Percentiles rank a stretch among this genome's conserved stretches.
These are phyloP conservation scores for Phascolomyces articulosus DNA, from an alignment of 371 early-diverging fungal genomes.

Conservation along the genomic window DNA sequence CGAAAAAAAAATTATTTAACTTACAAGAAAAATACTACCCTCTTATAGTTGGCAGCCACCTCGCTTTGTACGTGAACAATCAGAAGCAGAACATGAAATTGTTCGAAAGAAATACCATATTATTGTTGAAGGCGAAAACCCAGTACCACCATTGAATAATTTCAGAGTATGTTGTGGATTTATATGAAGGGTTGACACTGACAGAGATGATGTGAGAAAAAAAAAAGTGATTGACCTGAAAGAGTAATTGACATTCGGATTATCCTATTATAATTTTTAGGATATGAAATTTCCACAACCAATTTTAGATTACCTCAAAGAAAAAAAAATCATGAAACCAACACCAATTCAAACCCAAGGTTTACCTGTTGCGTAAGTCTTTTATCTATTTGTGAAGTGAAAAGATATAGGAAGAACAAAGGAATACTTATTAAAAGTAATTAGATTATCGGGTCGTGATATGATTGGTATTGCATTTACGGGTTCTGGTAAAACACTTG, in stretches of 20 bases:
- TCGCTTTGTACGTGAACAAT: conserved; percentile 59
- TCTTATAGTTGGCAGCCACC: conserved; percentile 88
- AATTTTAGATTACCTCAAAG: conserved; percentile 81
- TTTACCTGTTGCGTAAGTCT: conserved; percentile 66
- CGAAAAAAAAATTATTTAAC: no score
- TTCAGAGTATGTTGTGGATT: conserved; percentile 48
- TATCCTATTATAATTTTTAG: no score
- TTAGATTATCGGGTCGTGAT: conserved; percentile 79
- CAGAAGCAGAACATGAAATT: conserved; percentile 54
- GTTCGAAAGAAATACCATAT: conserved; percentile 74
- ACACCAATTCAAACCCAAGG: conserved; percentile 99
- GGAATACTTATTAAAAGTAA: background rate
- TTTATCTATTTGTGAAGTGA: background rate
- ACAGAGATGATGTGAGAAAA: background rate
- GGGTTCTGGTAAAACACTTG: conserved; percentile 99
- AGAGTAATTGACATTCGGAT: no score
- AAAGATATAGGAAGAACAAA: background rate
- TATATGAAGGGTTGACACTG: background rate
- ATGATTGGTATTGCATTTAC: conserved; percentile 98
- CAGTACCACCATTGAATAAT: conserved; percentile 76
- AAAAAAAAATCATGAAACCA: conserved; percentile 85
- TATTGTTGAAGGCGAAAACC: conserved; percentile 72
- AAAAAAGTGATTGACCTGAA: no score
- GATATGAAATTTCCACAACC: conserved; percentile 81
- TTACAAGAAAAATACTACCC: no score